phyloP scores from a whole-genome alignment of 805 yeast genomes.

The Maudiozyma serrabonitensis region DNA sequence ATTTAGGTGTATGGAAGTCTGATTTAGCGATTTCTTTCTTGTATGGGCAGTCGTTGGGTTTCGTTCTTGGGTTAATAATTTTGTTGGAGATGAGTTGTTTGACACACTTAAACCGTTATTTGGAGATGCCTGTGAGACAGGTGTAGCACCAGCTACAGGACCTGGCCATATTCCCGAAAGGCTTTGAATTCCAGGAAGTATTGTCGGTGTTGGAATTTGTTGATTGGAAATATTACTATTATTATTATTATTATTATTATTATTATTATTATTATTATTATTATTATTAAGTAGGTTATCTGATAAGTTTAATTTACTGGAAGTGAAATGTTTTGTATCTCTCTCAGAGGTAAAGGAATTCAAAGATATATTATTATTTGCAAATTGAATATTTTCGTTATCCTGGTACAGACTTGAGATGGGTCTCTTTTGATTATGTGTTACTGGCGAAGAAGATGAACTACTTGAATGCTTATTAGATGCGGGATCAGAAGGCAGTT shows the following conservation, averaged over 20 bases:
- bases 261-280: no score
- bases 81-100: not conserved
- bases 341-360: not conserved
- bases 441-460: not conserved
- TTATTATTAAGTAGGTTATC: not conserved
- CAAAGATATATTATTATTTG: not conserved
- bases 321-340: not conserved
- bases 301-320: not conserved
- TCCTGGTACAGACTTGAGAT: not conserved
- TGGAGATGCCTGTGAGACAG: not conserved
- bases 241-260: no score
- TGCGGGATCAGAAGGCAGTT: not conserved
- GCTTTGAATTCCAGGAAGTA: slow-evolving; percentile 8
- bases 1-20: slow-evolving; percentile 3
- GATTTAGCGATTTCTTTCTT: not conserved
- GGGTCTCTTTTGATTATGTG: not conserved
- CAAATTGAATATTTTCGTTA: not conserved
- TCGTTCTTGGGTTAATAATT: not conserved
- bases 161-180: slow-evolving; percentile 4
- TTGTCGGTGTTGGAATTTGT: not conserved
- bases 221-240: not conserved
- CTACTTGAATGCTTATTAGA: not conserved
- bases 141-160: not conserved
- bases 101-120: not conserved
- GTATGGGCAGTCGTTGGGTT: not conserved